Evolutionary conservation across 1,284 basidiomycete genomes (phyloP).

Genomic region (Volvariella surrecta): DNA sequence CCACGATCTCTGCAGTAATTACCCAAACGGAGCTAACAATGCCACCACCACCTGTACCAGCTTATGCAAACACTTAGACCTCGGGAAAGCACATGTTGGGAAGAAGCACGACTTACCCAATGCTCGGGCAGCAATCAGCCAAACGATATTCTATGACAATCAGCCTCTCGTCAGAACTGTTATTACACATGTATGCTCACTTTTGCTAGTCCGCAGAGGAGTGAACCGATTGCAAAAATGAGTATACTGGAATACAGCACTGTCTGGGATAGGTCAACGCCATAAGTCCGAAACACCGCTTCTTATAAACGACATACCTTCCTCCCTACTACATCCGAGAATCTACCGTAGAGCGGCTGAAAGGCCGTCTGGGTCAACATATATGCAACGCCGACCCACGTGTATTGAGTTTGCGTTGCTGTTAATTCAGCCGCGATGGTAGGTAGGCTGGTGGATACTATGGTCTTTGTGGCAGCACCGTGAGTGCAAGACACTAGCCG

Average conservation of each 20-base stretch:
- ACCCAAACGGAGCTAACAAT: constrained; percentile 79
- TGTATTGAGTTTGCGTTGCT: constrained; percentile 62
- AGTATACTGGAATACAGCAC: constrained; percentile 61
- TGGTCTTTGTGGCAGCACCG: constrained; percentile 40
- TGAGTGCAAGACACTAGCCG: not conserved
- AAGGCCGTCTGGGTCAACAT: constrained; percentile 77
- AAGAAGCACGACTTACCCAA: constrained; percentile 24
- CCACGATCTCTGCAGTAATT: constrained; percentile 73
- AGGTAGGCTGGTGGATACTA: constrained; percentile 73
- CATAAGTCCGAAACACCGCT: constrained; percentile 1
- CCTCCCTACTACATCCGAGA: constrained; percentile 71
- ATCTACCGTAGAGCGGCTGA: constrained; percentile 70
- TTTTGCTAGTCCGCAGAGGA: constrained; percentile 62
- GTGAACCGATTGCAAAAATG: constrained; percentile 62
- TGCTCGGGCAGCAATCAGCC: constrained; percentile 33
- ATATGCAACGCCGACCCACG: constrained; percentile 78
- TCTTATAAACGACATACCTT: constrained; percentile 37
- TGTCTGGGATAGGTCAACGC: constrained; percentile 27
- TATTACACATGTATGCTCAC: constrained; percentile 27
- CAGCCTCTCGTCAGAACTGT: constrained; percentile 8
- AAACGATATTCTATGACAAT: constrained; percentile 42
- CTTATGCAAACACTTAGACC: constrained; percentile 17
- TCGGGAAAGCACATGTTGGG: constrained; percentile 4
- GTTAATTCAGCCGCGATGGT: constrained; percentile 62
- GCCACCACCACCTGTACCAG: constrained; percentile 72